Evolutionary conservation across 768 basidiomycete genomes (phyloP), one percentile per base, ranked within the genome.

Genomic region (Coprinopsis cinerea): DNA sequence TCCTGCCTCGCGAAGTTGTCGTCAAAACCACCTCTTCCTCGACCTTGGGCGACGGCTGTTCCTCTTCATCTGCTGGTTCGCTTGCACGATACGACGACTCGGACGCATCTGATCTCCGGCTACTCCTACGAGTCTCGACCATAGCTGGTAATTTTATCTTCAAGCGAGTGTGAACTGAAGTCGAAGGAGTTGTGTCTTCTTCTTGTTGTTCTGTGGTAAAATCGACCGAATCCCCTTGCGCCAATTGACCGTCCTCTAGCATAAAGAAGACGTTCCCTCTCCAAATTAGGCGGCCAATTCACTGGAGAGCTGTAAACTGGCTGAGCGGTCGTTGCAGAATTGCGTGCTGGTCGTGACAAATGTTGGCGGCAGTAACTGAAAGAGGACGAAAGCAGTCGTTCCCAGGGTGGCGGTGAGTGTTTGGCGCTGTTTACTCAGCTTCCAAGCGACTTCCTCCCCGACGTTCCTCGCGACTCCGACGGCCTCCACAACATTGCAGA

Each of bases 41-140:
- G 15, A 62, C 65, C n/a, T 43, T 47, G 28, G 61, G 57, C 27
- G 73, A 69, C 7, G n/a, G n/a, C n/a, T n/a, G n/a, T n/a, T 66
- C 63, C 10, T 73, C 67, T 10, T 66, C 65, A 18, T 68, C 63
- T 2, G 72, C 74, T 55, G 70, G 71, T 44, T 76, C 76, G 48
- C 74, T 75, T 49, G 66, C 71, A 49, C 72, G 67, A 57, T 78
- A n/a, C 18, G 25, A 27, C 7, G 10, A 79, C 58, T 76, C 75
- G 2, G 76, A 77, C 17, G 74, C 75, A 42, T 74, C 76, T 17
- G 67, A 63, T 0, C 63, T 61, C 62, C 32, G 59, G 54, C 36
- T 69, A 26, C 57, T 61, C 0, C 68, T 70, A 69, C 40, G 66
- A 63, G 20, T 60, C 51, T 55, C 59, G 59, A 40, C 55, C 46